Evolutionary conservation across 805 yeast genomes (phyloP).

Genomic region (Cyberlindnera japonica): DNA sequence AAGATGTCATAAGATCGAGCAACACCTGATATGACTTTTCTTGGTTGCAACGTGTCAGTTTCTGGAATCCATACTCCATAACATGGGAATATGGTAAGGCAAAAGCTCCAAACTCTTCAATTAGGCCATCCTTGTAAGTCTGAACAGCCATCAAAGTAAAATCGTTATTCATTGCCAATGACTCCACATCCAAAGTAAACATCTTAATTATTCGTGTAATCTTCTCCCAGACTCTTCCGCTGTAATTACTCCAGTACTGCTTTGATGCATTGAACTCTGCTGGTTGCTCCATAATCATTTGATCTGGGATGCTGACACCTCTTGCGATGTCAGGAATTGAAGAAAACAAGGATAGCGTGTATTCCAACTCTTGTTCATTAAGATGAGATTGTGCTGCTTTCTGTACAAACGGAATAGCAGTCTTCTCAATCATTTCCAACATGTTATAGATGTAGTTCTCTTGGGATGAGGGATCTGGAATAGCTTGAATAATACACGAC

Average conservation of each 20-base stretch:
- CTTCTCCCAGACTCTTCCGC: slow-evolving; percentile 11
- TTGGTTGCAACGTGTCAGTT: slow-evolving; percentile 7
- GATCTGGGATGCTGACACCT: slow-evolving; percentile 60
- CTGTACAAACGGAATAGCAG: slow-evolving; percentile 16
- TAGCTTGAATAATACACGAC: slow-evolving; percentile 57
- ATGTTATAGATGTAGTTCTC: slow-evolving; percentile 34
- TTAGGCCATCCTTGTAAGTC: slow-evolving; percentile 59
- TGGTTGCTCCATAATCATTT: slow-evolving; percentile 34
- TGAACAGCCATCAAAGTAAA: slow-evolving; percentile 62
- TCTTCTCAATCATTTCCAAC: slow-evolving; percentile 29
- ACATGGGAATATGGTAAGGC: slow-evolving; percentile 43
- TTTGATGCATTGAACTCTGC: slow-evolving; percentile 19
- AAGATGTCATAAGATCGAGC: slow-evolving; percentile 19
- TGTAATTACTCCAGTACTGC: slow-evolving; percentile 24
- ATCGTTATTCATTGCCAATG: slow-evolving; percentile 39
- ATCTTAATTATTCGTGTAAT: slow-evolving; percentile 31
- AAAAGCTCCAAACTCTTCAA: slow-evolving; percentile 69
- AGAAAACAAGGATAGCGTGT: slow-evolving; percentile 51
- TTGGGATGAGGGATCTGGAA: slow-evolving; percentile 45
- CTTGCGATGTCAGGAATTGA: slow-evolving; percentile 71
- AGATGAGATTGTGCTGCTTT: slow-evolving; percentile 10
- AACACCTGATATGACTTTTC: slow-evolving; percentile 25
- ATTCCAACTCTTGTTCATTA: slow-evolving; percentile 35
- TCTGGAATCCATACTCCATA: slow-evolving; percentile 34
- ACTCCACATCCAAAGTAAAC: slow-evolving; percentile 38